A percentile compares a stretch with the other conserved stretches of the same genome.
phyloP scores from a whole-genome alignment of 1,139 yeast genomes.

The Pichia sp. region DNA sequence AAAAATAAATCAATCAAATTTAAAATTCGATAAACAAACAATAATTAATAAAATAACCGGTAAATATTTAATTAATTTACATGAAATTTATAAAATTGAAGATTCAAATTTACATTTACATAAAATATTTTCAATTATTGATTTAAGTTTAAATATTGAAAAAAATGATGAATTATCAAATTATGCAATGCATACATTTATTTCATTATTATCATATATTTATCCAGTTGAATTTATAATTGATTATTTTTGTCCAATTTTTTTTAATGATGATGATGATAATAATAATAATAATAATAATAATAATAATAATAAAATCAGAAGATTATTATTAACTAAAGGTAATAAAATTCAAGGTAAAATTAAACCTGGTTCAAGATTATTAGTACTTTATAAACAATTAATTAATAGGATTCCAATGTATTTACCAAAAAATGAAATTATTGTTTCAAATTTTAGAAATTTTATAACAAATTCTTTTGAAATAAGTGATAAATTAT shows the following conservation, averaged over 20 bases:
- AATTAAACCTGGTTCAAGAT: slow-evolving; percentile 27
- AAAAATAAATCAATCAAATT: background rate
- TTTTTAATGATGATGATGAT: slow-evolving; percentile 15
- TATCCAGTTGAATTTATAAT: slow-evolving; percentile 20
- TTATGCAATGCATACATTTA: slow-evolving; percentile 23
- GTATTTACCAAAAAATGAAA: slow-evolving; percentile 17
- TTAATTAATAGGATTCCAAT: slow-evolving; percentile 20
- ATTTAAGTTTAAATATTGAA: slow-evolving; percentile 1
- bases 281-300: slow-evolving; percentile 5
- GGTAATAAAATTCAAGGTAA: slow-evolving; percentile 25
- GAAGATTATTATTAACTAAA: slow-evolving; percentile 21
- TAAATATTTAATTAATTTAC: slow-evolving; percentile 1
- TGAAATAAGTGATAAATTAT: slow-evolving; percentile 26
- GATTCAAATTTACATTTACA: background rate
- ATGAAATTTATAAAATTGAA: background rate
- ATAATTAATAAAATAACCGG: slow-evolving; percentile 5
- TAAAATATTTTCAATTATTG: background rate
- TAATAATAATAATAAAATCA: background rate
- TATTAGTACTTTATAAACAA: slow-evolving; percentile 25
- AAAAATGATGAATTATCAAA: background rate
- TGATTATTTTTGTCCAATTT: slow-evolving; percentile 38
- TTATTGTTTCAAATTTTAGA: slow-evolving; percentile 20
- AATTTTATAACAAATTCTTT: slow-evolving; percentile 22
- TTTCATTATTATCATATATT: slow-evolving; percentile 17
- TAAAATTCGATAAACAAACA: background rate